Evolutionary conservation across 768 basidiomycete species (phyloP).

Genomic region (Pleurotus sapidus): DNA sequence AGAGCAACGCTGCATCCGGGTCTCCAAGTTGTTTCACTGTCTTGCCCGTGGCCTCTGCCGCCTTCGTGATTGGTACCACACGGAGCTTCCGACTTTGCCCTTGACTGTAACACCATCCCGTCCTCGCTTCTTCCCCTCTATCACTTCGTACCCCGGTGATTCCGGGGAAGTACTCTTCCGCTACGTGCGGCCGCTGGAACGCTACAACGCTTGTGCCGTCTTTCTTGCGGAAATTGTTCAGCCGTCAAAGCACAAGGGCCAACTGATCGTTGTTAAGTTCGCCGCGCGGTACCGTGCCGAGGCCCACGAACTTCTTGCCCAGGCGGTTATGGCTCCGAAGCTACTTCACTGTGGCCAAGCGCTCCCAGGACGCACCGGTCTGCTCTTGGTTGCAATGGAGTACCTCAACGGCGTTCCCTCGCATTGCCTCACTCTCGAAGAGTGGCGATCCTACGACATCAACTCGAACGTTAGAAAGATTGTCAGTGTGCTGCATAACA

Average conservation of each 20-base stretch:
- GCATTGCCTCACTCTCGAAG: neutral
- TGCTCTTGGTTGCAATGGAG: constrained; percentile 38
- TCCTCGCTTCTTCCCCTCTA: constrained; percentile 17
- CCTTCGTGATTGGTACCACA: constrained; percentile 15
- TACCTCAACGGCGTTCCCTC: constrained; percentile 16
- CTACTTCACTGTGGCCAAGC: constrained; percentile 27
- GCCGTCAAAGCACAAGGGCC: neutral
- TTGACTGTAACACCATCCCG: neutral
- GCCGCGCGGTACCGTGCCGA: constrained; percentile 26
- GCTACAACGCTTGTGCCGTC: constrained; percentile 15
- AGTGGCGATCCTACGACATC: constrained; percentile 10
- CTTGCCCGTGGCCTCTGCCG: constrained; percentile 12
- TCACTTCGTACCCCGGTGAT: neutral
- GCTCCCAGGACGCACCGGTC: neutral
- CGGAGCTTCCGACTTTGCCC: neutral
- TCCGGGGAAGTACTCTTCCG: constrained; percentile 9
- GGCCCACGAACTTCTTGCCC: constrained; percentile 29
- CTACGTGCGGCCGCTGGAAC: constrained; percentile 20
- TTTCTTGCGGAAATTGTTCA: constrained; percentile 16
- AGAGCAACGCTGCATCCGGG: constrained; percentile 13
- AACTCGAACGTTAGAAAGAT: constrained; percentile 16
- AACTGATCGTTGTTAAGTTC: constrained; percentile 33
- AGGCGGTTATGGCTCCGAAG: constrained; percentile 20
- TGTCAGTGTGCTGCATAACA: constrained; percentile 22
- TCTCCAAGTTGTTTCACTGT: constrained; percentile 18